These are phyloP conservation scores for Microdochium bolleyi DNA, from an alignment of 2,329 filamentous ascomycete species.

Conservation along the genomic window DNA sequence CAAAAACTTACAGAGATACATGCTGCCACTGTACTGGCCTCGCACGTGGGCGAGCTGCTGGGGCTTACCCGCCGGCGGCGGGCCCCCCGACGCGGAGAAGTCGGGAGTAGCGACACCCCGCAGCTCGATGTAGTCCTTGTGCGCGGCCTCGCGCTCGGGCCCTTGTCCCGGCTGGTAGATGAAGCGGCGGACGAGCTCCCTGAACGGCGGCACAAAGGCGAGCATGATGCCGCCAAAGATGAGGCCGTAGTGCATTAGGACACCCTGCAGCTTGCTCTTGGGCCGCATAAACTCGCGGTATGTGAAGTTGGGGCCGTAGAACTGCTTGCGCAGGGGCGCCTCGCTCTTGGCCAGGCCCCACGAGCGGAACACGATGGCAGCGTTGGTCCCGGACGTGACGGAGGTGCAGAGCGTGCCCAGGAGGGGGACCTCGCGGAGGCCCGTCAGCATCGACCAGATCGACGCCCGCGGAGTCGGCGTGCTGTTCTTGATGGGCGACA, in stretches of 20 bases:
- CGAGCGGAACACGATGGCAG: conserved; percentile 48
- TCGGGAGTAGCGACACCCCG: conserved; percentile 58
- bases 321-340: conserved; percentile 32
- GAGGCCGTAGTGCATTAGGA: conserved; percentile 41
- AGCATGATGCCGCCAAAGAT: conserved; percentile 34
- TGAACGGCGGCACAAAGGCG: conserved; percentile 32
- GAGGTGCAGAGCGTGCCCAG: conserved; percentile 50
- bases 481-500: conserved; percentile 46
- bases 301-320: conserved; percentile 55
- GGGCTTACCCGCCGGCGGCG: background rate
- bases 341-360: conserved; percentile 51
- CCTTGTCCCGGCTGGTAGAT: conserved; percentile 49
- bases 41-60: conserved; percentile 45
- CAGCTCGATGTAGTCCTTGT: conserved; percentile 54
- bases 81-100: conserved; percentile 13
- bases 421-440: conserved; percentile 37
- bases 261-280: conserved; percentile 38
- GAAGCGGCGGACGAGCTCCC: conserved; percentile 32
- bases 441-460: conserved; percentile 38
- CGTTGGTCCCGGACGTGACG: conserved; percentile 39
- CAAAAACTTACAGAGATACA: conserved; percentile 53
- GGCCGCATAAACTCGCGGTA: conserved; percentile 47
- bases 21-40: conserved; percentile 48
- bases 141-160: conserved; percentile 39
- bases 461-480: conserved; percentile 22